phyloP scores from a whole-genome alignment of 139 green algal genomes.

The Ettlia oleoabundans region DNA sequence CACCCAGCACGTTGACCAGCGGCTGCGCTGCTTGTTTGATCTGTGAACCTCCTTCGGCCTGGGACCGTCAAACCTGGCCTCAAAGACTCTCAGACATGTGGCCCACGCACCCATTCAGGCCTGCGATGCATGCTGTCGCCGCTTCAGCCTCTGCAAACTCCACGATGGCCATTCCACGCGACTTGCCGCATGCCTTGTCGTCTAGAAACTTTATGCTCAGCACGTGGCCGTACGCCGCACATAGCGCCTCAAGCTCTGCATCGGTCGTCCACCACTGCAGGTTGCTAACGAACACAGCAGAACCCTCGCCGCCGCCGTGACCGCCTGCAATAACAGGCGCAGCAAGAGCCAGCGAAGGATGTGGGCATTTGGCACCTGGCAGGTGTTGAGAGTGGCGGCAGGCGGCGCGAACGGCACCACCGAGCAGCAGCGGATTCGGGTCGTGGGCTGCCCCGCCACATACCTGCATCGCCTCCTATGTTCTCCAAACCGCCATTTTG shows the following conservation, averaged over 20 bases:
- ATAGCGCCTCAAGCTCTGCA: slow-evolving; percentile 81
- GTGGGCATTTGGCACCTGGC: too few species aligned
- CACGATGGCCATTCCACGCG: slow-evolving; percentile 82
- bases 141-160: slow-evolving; percentile 66
- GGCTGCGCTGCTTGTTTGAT: too few species aligned
- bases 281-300: slow-evolving; percentile 80
- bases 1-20: too few species aligned
- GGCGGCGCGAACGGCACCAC: too few species aligned
- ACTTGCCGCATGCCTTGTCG: slow-evolving; percentile 86
- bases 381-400: too few species aligned
- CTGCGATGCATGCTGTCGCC: slow-evolving; percentile 63
- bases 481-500: slow-evolving; percentile 8
- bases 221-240: slow-evolving; percentile 67
- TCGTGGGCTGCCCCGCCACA: too few species aligned
- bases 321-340: too few species aligned
- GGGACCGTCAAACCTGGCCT: too few species aligned
- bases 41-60: too few species aligned
- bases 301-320: slow-evolving; percentile 12
- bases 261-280: slow-evolving; percentile 96
- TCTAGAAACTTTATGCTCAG: slow-evolving; percentile 78
- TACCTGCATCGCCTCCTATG: slow-evolving; percentile 3
- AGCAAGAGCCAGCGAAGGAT: too few species aligned
- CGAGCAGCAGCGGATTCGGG: too few species aligned
- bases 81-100: too few species aligned
- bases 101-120: background rate